These are phyloP conservation scores for Aspergillus avenaceus DNA, from an alignment of 495 filamentous ascomycete genomes.

Conservation along the genomic window DNA sequence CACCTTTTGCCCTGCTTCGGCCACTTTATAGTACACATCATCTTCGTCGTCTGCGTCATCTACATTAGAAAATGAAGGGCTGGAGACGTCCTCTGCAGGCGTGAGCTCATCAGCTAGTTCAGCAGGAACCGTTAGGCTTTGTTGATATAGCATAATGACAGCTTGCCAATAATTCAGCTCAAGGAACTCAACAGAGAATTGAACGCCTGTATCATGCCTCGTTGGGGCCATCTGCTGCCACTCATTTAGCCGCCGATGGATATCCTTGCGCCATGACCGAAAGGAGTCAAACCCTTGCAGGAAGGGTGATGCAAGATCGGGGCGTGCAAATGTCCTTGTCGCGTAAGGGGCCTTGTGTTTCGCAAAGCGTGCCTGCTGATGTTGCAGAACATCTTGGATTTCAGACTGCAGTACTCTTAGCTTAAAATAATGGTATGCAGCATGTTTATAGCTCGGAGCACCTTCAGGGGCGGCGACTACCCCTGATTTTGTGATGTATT, in stretches of 20 bases:
- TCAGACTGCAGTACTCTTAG: slow-evolving; percentile 91
- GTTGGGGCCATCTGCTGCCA: slow-evolving; percentile 84
- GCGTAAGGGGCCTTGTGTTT: slow-evolving; percentile 50
- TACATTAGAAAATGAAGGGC: slow-evolving; percentile 52
- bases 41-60: slow-evolving; percentile 79
- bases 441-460: slow-evolving; percentile 77
- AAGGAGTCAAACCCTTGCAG: slow-evolving; percentile 79
- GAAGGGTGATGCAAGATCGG: slow-evolving; percentile 78
- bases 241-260: slow-evolving; percentile 76
- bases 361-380: slow-evolving; percentile 66
- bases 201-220: slow-evolving; percentile 74
- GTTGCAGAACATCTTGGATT: slow-evolving; percentile 89
- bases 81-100: slow-evolving; percentile 62
- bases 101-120: slow-evolving; percentile 75
- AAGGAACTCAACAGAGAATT: slow-evolving; percentile 80
- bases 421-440: slow-evolving; percentile 87
- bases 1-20: slow-evolving; percentile 90
- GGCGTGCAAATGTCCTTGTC: slow-evolving; percentile 69
- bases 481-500: slow-evolving; percentile 82
- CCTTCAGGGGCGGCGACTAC: slow-evolving; percentile 53
- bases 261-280: slow-evolving; percentile 81
- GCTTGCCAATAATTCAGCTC: slow-evolving; percentile 98
- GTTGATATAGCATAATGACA: slow-evolving; percentile 93
- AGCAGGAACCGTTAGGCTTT: slow-evolving; percentile 83
- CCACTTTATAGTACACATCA: slow-evolving; percentile 85